Evolutionary conservation across 306 rosid species (phyloP), one percentile per base, ranked within the genome.

Genomic region (Canavalia gladiata): DNA sequence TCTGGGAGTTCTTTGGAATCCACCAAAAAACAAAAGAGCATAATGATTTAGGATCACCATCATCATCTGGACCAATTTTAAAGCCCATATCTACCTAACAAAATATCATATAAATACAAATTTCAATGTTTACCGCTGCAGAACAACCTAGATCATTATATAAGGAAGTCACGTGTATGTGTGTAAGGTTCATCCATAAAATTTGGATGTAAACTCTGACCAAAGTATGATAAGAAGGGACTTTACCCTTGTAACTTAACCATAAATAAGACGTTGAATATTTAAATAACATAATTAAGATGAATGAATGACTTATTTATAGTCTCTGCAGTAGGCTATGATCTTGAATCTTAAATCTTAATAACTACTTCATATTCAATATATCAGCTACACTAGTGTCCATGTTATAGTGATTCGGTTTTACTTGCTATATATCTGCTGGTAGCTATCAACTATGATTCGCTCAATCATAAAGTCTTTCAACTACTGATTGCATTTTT

Each of bases 31-130:
- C 72, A 57, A 80, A 60, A 80, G 49, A 71, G 35, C 66, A 50
- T 80, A 28, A 62, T 62, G 66, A 63, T 72, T 43, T 45, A 46
- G 51, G 45, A 57, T 79, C 76, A 57, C 58, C 13, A 80, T 31
- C 49, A 72, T 62, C n/a, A 72, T 37, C 41, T 51, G 84, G 79
- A 2, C 79, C 73, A 80, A 6, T 55, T 12, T 62, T 52, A 29
- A 65, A 80, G 46, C 79, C 78, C 79, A 69, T 45, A 57, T 58
- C 70, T 5, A 25, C 70, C 59, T n/a, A 57, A 56, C 57, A 78
- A 57, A 46, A 69, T 12, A 34, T 18, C 63, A 9, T 71, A 35
- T 50, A 59, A 80, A 34, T 35, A 49, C 63, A 72, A 80, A 80
- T 72, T 80, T 43, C 37, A 18, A 43, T 46, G 34, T 60, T 60